Evolutionary conservation across 2,329 filamentous ascomycete genomes (phyloP), one percentile per base, ranked within the genome.

Genomic region (Exophiala sideris): DNA sequence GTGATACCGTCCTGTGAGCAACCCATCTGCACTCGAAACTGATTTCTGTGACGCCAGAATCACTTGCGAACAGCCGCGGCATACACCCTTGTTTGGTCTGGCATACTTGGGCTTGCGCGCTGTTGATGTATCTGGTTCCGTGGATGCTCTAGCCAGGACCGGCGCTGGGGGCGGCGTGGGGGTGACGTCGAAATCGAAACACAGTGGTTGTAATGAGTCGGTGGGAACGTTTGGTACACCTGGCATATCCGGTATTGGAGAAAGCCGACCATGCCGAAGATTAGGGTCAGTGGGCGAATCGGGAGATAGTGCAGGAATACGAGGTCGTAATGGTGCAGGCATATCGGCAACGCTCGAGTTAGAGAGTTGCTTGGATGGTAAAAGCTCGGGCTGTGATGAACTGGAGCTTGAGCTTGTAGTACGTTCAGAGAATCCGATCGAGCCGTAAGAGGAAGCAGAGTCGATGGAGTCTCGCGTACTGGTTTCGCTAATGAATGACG

Each of bases 1-100:
- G 77, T 99, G 94, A 70, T 96, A 99, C 59, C 91, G 86, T 8
- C 94, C 94, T 0, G 89, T 95, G 20, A 99, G 77, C 20, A 91
- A 86, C 12, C 94, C 94, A 64, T 96, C 94, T 0, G 91, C 91
- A 11, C 91, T 95, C 33, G 92, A 95, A 54, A 99, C 85, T 1
- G 91, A 96, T 73, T 96, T 97, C 44, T 64, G 59, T 33, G 49
- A 48, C 16, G 91, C 92, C 41, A 84, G 82, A 64, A 99, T 97
- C 5, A 80, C 75, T 42, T 87, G 76, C 3, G 82, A 78, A 70
- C 94, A 99, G 1, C 89, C 88, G 65, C 90, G 89, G 75, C 94
- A 99, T 58, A 83, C 83, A 2, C 89, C 89, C 52, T 89, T 87
- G 12, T 56, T 59, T 3, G 56, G 34, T 12, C 50, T n/a, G 29